A percentile compares a stretch with the other conserved stretches of the same genome.
Conservation (phyloP, 73 alveolate genomes). For the Symbiodinium pilosum region DNA sequence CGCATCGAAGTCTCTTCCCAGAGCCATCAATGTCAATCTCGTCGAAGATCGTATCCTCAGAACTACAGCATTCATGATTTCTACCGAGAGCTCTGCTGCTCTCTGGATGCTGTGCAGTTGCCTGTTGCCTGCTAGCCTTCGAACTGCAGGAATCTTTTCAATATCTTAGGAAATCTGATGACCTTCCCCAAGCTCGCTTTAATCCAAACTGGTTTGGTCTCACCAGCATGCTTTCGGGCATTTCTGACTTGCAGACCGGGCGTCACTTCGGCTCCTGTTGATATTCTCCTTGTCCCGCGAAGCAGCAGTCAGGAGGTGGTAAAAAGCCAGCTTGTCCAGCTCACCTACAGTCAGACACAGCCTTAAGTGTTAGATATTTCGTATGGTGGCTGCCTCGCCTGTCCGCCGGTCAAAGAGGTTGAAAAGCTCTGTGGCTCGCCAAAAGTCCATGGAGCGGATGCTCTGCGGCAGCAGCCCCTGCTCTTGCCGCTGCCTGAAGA, state of each 20-base stretch:
- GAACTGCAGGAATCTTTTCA: too few relatives aligned
- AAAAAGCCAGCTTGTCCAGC: slow-evolving; percentile 32
- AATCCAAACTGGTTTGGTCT: too few relatives aligned
- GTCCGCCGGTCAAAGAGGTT: slow-evolving; percentile 29
- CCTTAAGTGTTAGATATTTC: too few relatives aligned
- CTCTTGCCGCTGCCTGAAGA: slow-evolving; percentile 4
- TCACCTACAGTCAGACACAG: neutral
- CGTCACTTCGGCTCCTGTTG: neutral
- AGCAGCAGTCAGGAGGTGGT: slow-evolving; percentile 28
- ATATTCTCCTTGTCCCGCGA: slow-evolving; percentile 7
- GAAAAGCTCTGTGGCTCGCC: slow-evolving; percentile 42
- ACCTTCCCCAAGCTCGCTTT: too few relatives aligned
- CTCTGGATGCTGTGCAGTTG: too few relatives aligned
- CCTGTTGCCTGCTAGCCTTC: too few relatives aligned
- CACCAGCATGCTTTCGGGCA: too few relatives aligned
- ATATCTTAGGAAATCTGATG: too few relatives aligned
- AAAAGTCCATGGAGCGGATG: slow-evolving; percentile 22
- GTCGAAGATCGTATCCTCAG: neutral
- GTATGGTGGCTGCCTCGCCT: neutral
- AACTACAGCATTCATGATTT: neutral
- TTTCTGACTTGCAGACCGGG: too few relatives aligned
- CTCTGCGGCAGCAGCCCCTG: slow-evolving; percentile 20
- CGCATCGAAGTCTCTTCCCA: neutral
- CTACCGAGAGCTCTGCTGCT: too few relatives aligned
- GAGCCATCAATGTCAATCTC: slow-evolving; percentile 36